Base-by-base conservation (phyloP, 108 stramenopile genomes). In the Stephanodiscus minutulus region DNA sequence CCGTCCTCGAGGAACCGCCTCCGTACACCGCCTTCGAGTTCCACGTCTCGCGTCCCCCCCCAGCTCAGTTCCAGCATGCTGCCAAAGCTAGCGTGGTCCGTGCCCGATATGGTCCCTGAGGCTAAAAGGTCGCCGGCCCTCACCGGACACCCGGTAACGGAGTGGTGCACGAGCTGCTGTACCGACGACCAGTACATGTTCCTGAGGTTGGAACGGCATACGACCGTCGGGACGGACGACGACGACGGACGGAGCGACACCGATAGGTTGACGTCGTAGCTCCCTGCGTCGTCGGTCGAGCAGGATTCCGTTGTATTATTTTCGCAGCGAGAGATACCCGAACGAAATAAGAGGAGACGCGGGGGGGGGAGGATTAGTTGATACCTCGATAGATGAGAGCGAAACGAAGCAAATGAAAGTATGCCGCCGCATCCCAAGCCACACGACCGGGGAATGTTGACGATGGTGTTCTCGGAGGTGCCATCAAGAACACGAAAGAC, bases 91-190 rank as follows among this genome's bases (percentile, higher is more conserved):
- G 64, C 52, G 0, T 81, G 77, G 24, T 85, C 81, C 36, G 48
- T 52, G 21, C 94, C 95, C 44, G 87, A 88, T 62, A 97, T 95
- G 12, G 97, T 97, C 5, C 97, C 97, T 29, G 81, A 88, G 21
- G 90, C 97, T 9, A 96, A 64, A 35, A 96, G 68, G 74, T 97
- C 95, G 20, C 97, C 97, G 21, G 97, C 75, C 17, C 70, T 81
- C 90, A 97, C 91, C 10, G 83, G 65, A 75, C 94, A 96, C 10
- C 97, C 97, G 2, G 95, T 93, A 17, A 95, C 88, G 44, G 93
- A 81, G 77, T 97, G 97, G 74, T 97, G 97, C 13, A 86, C 90
- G 33, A 97, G 77, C 73, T 95, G 95, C 76, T 97, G 97, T 6
- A 76, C 82, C 11, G 91, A 84, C 36, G 86, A 95, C 97, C 97